Evolutionary conservation across 2,329 filamentous ascomycete species (phyloP), one percentile per base, ranked within the genome.

Genomic region (Xylaria arbuscula): DNA sequence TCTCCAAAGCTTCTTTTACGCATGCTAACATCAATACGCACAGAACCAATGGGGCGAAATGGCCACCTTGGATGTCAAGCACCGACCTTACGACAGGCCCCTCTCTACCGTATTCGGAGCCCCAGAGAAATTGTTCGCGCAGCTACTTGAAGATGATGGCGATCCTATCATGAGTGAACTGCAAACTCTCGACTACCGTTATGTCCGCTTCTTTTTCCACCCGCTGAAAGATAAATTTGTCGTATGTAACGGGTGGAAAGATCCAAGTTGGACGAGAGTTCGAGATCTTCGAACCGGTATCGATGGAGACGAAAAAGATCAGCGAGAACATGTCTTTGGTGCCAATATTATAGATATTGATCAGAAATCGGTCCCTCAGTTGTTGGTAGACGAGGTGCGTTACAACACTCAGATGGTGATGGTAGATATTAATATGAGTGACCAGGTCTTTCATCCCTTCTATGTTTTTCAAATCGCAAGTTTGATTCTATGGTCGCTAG

Each of bases 381-480:
- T 99, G 56, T 85, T 99, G 15, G 85, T 97, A 22, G 95, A 99
- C 74, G 96, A 99, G 83, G 91, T 93, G 78, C 42, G 77, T 71
- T 59, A 32, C 40, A 28, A 4, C 50, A 32, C 28, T 19, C 48
- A 13, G n/a, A 59, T 17, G 9, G 51, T 40, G 9, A 24, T 10
- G 58, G 45, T 19, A 24, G 13, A 47, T 17, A 10, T 58, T 64
- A 48, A 65, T 62, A 64, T 76, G 77, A 64, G 77, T 60, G 15
- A 57, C 22, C 70, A 93, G 88, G 94, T 93, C 22, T 94, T 99
- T 76, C 96, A 99, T 78, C 97, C 96, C 0, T 99, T 99, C 79
- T 99, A 99, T 79, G 92, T 99, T 64, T 99, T 99, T 78, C 96
- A 99, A 81, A 91, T 98, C 75, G 95, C 94, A 56, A 98, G 96